phyloP scores from a whole-genome alignment of 2,329 filamentous ascomycete genomes.

The Xylariaceae sp. region DNA sequence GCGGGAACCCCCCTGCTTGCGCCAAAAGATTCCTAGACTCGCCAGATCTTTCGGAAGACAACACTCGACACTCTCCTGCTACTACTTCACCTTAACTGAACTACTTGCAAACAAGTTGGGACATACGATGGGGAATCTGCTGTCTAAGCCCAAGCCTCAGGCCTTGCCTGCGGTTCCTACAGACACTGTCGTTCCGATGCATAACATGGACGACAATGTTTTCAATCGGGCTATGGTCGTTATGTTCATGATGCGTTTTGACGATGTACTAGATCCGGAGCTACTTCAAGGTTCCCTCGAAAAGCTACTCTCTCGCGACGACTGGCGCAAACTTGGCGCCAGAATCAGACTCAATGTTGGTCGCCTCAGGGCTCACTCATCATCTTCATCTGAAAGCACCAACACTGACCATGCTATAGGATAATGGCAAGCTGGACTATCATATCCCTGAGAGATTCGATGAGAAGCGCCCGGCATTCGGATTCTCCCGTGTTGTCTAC shows the following conservation, averaged over 20 bases:
- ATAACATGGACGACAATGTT: conserved; percentile 14
- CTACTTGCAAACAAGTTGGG: background rate
- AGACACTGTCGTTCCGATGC: conserved; percentile 11
- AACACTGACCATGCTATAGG: conserved; percentile 11
- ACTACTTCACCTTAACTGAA: background rate
- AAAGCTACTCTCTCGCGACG: conserved; percentile 36
- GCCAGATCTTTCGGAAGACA: no score
- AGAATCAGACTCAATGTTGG: conserved; percentile 38
- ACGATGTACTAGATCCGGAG: conserved; percentile 37
- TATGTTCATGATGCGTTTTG: conserved; percentile 8
- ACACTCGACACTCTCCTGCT: no score
- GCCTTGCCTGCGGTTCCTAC: background rate
- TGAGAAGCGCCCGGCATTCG: conserved; percentile 38
- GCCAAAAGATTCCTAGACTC: no score
- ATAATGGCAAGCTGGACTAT: conserved; percentile 35
- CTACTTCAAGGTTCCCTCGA: conserved; percentile 35
- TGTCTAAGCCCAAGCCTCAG: background rate
- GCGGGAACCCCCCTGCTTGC: no score
- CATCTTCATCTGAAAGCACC: background rate
- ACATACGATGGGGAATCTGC: background rate
- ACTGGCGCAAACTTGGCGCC: conserved; percentile 45
- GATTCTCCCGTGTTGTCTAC: conserved; percentile 36
- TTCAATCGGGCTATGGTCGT: conserved; percentile 17
- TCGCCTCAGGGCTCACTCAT: conserved; percentile 2
- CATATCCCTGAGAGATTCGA: conserved; percentile 37